Conservation (phyloP, 2,329 filamentous ascomycete species). For the Juglanconis sp. region DNA sequence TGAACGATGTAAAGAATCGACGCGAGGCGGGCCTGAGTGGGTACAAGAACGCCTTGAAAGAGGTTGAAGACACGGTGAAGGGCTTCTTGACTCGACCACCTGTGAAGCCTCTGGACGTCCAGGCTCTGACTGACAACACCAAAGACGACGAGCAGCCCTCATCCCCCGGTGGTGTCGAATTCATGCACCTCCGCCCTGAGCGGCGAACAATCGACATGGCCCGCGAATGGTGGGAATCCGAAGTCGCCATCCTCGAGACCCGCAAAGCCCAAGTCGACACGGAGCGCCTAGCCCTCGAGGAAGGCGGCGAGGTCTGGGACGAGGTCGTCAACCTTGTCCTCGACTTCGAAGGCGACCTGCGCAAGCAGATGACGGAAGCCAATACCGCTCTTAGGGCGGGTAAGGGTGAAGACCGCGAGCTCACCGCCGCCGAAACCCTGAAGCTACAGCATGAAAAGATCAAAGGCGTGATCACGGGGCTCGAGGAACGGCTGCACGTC, state of each 20-base stretch:
- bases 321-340: conserved; percentile 57
- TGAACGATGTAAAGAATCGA: conserved; percentile 61
- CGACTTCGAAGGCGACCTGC: conserved; percentile 63
- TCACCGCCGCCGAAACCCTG: conserved; percentile 36
- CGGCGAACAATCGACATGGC: conserved; percentile 69
- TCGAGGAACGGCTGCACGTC: conserved; percentile 51
- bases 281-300: conserved; percentile 63
- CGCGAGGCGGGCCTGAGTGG: conserved; percentile 70
- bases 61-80: conserved; percentile 62
- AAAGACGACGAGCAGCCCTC: conserved; percentile 22
- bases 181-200: conserved; percentile 59
- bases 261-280: conserved; percentile 55
- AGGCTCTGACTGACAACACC: conserved; percentile 31
- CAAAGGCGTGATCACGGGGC: conserved; percentile 48
- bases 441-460: conserved; percentile 53
- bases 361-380: conserved; percentile 47
- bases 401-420: conserved; percentile 26
- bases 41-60: conserved; percentile 63
- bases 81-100: conserved; percentile 58
- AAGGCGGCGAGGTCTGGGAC: conserved; percentile 66
- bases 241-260: conserved; percentile 53
- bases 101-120: conserved; percentile 49
- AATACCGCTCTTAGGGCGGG: conserved; percentile 22
- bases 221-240: conserved; percentile 65
- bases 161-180: conserved; percentile 46